phyloP scores from a whole-genome alignment of 805 yeast species.

The Blastobotrys muscicola region DNA sequence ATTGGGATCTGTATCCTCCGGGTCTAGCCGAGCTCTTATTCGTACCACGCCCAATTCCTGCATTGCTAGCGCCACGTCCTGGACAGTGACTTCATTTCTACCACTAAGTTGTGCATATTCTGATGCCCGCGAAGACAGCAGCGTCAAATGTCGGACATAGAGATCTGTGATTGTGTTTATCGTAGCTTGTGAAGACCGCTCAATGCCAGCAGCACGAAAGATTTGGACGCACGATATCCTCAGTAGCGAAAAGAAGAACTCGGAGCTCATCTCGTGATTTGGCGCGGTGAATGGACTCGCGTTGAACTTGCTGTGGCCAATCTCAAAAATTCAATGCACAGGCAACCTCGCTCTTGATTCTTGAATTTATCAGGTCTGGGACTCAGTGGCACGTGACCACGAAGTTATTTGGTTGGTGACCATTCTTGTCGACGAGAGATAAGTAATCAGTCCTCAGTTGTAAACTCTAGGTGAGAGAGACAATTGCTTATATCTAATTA shows the following conservation, averaged over 20 bases:
- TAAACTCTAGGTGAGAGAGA: too few species aligned
- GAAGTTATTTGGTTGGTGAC: too few species aligned
- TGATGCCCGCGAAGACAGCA: slow-evolving; percentile 42
- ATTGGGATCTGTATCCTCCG: slow-evolving; percentile 39
- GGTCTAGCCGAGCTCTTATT: slow-evolving; percentile 44
- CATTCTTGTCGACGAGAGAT: too few species aligned
- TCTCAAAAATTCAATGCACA: too few species aligned
- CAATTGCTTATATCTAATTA: too few species aligned
- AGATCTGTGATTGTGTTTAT: slow-evolving; percentile 74
- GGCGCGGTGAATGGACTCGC: too few species aligned
- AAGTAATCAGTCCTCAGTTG: too few species aligned
- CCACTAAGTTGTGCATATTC: slow-evolving; percentile 41
- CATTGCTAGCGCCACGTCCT: slow-evolving; percentile 67
- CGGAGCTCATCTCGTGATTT: slow-evolving; percentile 21
- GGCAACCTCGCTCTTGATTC: too few species aligned
- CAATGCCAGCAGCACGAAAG: slow-evolving; percentile 76
- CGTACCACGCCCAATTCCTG: slow-evolving; percentile 51
- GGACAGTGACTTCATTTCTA: slow-evolving; percentile 40
- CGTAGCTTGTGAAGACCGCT: slow-evolving; percentile 59
- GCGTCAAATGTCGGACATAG: slow-evolving; percentile 50
- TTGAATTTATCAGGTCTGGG: too few species aligned
- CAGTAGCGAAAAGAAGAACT: slow-evolving; percentile 39
- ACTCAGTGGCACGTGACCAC: too few species aligned
- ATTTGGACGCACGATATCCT: slow-evolving; percentile 45
- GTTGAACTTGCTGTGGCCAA: too few species aligned